Evolutionary conservation across 192 early-diverging fungal species (phyloP).

Genomic region (Backusella psychrophila): DNA sequence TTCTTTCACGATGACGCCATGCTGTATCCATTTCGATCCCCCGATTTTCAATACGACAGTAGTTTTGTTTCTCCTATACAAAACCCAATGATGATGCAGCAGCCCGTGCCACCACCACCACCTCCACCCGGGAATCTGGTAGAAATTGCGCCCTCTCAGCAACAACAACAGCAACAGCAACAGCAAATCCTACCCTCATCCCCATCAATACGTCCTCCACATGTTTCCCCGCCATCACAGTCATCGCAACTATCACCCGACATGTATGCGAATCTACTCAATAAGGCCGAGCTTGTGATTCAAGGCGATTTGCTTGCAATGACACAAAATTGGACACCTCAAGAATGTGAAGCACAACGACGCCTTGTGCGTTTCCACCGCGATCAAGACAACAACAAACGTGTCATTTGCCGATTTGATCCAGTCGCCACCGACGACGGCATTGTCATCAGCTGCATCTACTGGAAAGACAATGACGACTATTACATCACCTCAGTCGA

Average conservation of each 20-base stretch:
- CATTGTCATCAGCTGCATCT: constrained; percentile 77
- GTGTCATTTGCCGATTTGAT: constrained; percentile 65
- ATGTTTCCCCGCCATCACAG: constrained; percentile 28
- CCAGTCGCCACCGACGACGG: constrained; percentile 23
- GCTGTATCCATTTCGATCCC: neutral
- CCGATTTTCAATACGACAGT: neutral
- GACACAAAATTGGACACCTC: constrained; percentile 58
- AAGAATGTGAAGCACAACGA: constrained; percentile 59
- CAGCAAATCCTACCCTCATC: neutral
- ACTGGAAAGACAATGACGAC: constrained; percentile 68
- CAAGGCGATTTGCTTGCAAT: constrained; percentile 62
- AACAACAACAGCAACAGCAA: neutral
- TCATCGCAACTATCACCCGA: neutral
- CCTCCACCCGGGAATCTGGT: neutral
- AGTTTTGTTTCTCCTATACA: neutral
- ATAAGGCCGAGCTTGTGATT: constrained; percentile 70
- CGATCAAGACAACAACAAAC: constrained; percentile 52
- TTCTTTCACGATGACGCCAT: neutral
- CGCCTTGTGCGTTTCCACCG: constrained; percentile 74
- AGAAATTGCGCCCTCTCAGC: neutral
- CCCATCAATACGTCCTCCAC: neutral
- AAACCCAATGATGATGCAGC: constrained; percentile 11
- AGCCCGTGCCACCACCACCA: neutral
- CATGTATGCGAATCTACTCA: constrained; percentile 54
- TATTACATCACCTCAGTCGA: constrained; percentile 77